phyloP scores from a whole-genome alignment of 2,329 filamentous ascomycete species.

The Epichloe elymi region DNA sequence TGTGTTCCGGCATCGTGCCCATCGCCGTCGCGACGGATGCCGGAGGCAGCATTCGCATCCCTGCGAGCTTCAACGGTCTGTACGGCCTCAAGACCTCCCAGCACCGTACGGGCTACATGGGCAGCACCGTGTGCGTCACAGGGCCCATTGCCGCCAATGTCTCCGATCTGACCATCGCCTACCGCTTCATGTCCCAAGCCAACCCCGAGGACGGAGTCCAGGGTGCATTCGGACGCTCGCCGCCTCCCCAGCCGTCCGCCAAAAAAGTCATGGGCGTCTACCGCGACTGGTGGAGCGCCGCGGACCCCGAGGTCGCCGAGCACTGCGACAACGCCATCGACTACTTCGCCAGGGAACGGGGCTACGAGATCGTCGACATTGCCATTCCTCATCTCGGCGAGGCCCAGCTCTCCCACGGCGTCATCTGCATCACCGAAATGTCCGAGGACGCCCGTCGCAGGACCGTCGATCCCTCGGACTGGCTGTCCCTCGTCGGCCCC shows the following conservation, averaged over 20 bases:
- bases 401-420: conserved; percentile 63
- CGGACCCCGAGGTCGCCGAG: conserved; percentile 49
- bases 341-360: conserved; percentile 37
- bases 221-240: conserved; percentile 47
- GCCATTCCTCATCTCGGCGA: conserved; percentile 53
- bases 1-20: conserved; percentile 60
- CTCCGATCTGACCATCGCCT: conserved; percentile 68
- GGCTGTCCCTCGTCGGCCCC: conserved; percentile 44
- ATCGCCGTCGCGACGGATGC: conserved; percentile 64
- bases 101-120: conserved; percentile 48
- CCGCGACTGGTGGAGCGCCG: conserved; percentile 32
- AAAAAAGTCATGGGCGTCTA: conserved; percentile 60
- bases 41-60: conserved; percentile 63
- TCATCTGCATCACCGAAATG: conserved; percentile 65
- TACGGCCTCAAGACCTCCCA: conserved; percentile 75
- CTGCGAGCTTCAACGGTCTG: conserved; percentile 61
- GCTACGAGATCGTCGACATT: conserved; percentile 43
- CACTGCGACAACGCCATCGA: conserved; percentile 50
- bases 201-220: conserved; percentile 50
- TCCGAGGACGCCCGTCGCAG: conserved; percentile 32
- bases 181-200: conserved; percentile 63
- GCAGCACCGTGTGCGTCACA: conserved; percentile 45
- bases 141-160: conserved; percentile 68
- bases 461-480: conserved; percentile 30
- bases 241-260: conserved; percentile 26